Evolutionary conservation across 83 land plant species (phyloP).

Genomic region (Diphasiastrum complanatum): DNA sequence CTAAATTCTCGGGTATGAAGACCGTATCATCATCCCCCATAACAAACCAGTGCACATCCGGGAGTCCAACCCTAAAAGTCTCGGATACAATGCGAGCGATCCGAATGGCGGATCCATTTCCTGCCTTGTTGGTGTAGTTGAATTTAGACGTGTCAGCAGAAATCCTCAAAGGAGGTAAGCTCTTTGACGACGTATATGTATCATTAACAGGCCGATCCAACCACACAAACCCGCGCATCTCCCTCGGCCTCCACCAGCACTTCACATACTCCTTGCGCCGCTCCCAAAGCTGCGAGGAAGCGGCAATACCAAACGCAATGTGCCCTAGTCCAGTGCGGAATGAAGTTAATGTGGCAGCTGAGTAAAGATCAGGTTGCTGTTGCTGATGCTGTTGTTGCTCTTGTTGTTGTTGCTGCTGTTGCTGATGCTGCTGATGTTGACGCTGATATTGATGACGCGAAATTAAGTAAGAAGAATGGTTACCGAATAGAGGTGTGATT

Average conservation of each 20-base stretch:
- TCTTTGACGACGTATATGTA: constrained; percentile 15
- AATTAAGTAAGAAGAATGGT: no score
- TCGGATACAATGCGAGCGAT: neutral
- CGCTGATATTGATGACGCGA: no score
- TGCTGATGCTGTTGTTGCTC: no score
- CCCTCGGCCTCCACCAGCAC: constrained; percentile 55
- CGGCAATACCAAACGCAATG: constrained; percentile 58
- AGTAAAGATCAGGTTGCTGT: no score
- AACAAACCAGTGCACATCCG: constrained; percentile 2
- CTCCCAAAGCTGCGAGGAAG: constrained; percentile 43
- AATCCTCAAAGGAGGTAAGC: constrained; percentile 36
- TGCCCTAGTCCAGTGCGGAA: constrained; percentile 45
- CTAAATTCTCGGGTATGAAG: neutral
- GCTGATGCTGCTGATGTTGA: no score
- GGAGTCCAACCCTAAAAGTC: neutral
- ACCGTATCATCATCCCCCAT: neutral
- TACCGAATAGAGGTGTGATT: no score
- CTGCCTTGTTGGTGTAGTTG: constrained; percentile 8
- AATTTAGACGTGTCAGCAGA: constrained; percentile 24
- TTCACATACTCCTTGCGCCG: constrained; percentile 48
- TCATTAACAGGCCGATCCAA: constrained; percentile 30
- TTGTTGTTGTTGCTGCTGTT: no score
- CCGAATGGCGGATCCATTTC: neutral
- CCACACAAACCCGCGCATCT: constrained; percentile 56
- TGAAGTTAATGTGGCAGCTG: no score